phyloP scores from a whole-genome alignment of 2,329 filamentous ascomycete genomes.

The Paecilomyces sp. region DNA sequence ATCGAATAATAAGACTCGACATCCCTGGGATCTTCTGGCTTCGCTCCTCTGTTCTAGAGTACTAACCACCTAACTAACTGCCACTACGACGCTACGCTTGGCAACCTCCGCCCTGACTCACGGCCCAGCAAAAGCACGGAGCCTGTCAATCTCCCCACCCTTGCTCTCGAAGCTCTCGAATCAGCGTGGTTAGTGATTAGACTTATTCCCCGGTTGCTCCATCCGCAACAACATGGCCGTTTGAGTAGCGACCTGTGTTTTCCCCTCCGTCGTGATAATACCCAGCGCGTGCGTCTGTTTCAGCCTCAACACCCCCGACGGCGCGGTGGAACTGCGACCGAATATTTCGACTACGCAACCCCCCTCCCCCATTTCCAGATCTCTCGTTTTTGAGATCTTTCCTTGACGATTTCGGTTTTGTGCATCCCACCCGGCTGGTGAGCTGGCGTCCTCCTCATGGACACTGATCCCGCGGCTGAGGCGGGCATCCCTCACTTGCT shows the following conservation, averaged over 20 bases:
- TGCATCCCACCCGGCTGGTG: background rate
- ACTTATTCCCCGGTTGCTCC: background rate
- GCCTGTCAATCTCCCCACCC: background rate
- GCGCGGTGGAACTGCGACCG: background rate
- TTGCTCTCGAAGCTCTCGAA: background rate
- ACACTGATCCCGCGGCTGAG: constrained; percentile 17
- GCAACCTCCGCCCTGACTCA: background rate
- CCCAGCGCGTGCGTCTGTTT: background rate
- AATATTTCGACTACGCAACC: background rate
- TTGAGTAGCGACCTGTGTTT: background rate
- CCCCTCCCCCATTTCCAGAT: background rate
- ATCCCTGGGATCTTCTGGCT: background rate
- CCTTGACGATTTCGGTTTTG: background rate
- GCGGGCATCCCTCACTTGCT: constrained; percentile 15
- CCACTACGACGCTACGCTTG: background rate
- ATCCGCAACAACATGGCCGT: background rate
- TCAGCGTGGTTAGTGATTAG: background rate
- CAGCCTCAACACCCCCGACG: background rate
- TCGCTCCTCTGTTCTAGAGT: background rate
- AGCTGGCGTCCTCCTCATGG: constrained; percentile 19
- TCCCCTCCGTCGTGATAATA: background rate
- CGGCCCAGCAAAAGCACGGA: background rate
- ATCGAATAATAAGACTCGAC: background rate
- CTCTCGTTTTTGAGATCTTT: background rate
- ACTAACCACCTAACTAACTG: too few species aligned